phyloP scores from a whole-genome alignment of 768 basidiomycete species.

The Hortiboletus campestris region DNA sequence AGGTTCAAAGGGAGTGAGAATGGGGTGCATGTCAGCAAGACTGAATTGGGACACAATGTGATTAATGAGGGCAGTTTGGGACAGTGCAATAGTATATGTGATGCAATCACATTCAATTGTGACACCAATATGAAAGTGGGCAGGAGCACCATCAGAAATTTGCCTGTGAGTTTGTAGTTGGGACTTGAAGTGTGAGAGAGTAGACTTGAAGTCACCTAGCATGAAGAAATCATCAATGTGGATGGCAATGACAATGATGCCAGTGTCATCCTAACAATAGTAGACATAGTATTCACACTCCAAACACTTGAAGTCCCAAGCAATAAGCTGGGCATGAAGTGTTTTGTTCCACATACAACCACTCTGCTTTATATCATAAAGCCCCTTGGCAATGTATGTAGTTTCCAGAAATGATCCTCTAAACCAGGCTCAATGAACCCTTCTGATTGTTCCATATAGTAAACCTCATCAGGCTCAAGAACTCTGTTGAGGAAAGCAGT shows the following conservation, averaged over 20 bases:
- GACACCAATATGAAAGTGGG: too few species aligned
- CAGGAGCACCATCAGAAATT: too few species aligned
- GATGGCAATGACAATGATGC: conserved; percentile 29
- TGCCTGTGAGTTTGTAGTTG: too few species aligned
- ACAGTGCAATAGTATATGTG: too few species aligned
- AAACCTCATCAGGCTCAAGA: not conserved
- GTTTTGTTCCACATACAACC: too few species aligned
- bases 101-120: too few species aligned
- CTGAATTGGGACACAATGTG: not conserved
- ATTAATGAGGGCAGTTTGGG: too few species aligned
- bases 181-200: too few species aligned
- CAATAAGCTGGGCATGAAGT: too few species aligned
- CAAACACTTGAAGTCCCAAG: too few species aligned
- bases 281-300: too few species aligned
- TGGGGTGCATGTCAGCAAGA: not conserved
- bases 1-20: too few species aligned
- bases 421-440: not conserved
- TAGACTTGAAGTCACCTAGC: not conserved
- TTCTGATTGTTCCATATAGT: not conserved
- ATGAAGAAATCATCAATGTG: conserved; percentile 37
- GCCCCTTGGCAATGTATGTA: not conserved
- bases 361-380: conserved; percentile 32
- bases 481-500: not conserved
- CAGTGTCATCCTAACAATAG: not conserved
- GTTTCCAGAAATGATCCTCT: not conserved